Conservation (phyloP, 768 basidiomycete species). For the Suillus cothurnatus region DNA sequence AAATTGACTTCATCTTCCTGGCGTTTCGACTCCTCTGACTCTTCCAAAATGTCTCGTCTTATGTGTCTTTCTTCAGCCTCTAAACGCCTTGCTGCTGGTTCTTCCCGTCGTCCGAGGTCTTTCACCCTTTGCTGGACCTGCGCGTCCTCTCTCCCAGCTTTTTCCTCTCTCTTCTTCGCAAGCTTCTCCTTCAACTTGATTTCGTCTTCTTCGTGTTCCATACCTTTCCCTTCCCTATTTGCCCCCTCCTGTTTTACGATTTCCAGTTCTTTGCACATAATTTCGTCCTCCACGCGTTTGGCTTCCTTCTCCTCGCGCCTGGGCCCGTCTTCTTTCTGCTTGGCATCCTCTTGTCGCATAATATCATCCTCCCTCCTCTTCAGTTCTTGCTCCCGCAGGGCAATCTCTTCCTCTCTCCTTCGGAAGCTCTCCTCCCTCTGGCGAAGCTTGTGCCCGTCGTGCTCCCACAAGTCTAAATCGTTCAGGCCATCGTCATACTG, state of each 20-base stretch:
- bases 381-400: not conserved
- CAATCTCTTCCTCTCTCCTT: slow-evolving; percentile 31
- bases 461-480: slow-evolving; percentile 29
- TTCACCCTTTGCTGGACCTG: slow-evolving; percentile 23
- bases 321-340: not conserved
- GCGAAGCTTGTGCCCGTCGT: slow-evolving; percentile 32
- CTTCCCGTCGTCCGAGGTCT: slow-evolving; percentile 18
- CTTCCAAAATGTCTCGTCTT: slow-evolving; percentile 10
- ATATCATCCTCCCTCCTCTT: slow-evolving; percentile 20
- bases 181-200: slow-evolving; percentile 29
- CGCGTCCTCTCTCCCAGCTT: slow-evolving; percentile 16
- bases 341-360: slow-evolving; percentile 8
- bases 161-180: slow-evolving; percentile 26
- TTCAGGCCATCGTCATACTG: slow-evolving; percentile 31
- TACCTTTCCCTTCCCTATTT: slow-evolving; percentile 19
- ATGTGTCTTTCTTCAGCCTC: slow-evolving; percentile 25
- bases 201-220: slow-evolving; percentile 22
- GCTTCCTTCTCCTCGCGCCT: slow-evolving; percentile 21
- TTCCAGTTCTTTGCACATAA: slow-evolving; percentile 32
- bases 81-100: slow-evolving; percentile 16
- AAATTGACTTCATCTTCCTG: slow-evolving; percentile 25
- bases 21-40: slow-evolving; percentile 27
- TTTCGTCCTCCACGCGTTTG: slow-evolving; percentile 25
- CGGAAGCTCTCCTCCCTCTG: slow-evolving; percentile 33
- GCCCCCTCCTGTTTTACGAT: slow-evolving; percentile 21